Percentiles rank a stretch among this genome's conserved stretches.
Evolutionary conservation across 164 flowering plant genomes (phyloP).

Genomic region (Liquidambar formosana): DNA sequence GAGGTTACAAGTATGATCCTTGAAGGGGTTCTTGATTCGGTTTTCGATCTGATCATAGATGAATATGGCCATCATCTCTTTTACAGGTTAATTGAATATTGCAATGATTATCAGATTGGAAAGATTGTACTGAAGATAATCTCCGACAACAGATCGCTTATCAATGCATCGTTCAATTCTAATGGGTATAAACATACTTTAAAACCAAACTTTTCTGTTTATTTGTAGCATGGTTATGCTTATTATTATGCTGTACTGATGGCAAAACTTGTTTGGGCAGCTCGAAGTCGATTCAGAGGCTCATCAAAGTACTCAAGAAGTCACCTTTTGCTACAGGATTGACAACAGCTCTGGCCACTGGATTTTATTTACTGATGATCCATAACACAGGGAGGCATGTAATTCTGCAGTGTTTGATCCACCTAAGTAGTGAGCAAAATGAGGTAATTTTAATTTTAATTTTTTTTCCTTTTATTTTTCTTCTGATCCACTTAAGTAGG

Average conservation of each 20-base stretch:
- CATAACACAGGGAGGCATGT: neutral
- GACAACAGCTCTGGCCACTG: neutral
- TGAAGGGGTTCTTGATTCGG: too few species aligned
- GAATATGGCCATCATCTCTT: neutral
- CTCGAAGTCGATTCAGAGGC: neutral
- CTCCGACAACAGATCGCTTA: neutral
- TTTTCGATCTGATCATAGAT: neutral
- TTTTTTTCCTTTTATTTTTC: too few species aligned
- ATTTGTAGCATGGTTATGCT: too few species aligned
- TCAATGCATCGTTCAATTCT: neutral
- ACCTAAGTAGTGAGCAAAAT: neutral
- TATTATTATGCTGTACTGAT: neutral
- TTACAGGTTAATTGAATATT: neutral
- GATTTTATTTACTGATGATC: neutral
- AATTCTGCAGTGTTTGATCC: neutral
- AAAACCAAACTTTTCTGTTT: neutral
- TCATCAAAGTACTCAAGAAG: conserved; percentile 1
- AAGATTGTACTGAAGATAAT: neutral
- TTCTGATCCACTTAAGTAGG: too few species aligned
- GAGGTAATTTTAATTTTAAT: neutral
- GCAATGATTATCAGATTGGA: neutral
- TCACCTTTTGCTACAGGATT: neutral
- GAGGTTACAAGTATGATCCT: too few species aligned
- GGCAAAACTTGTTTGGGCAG: neutral
- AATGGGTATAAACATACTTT: neutral